A percentile compares a stretch with the other conserved stretches of the same genome.
These are phyloP conservation scores for Tagetes erecta DNA, from an alignment of 129 eudicot species.

Conservation along the genomic window DNA sequence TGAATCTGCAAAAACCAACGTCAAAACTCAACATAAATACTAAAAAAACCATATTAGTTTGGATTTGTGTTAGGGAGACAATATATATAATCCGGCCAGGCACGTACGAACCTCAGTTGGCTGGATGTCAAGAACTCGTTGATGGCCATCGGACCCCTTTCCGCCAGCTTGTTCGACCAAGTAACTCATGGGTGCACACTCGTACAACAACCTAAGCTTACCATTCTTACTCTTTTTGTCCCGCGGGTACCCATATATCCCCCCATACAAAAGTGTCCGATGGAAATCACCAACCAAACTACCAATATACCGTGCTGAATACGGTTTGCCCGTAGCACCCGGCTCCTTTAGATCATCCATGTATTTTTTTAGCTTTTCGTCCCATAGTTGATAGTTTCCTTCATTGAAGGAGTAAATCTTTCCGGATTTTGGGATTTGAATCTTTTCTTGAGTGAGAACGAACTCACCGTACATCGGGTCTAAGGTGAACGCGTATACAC, in stretches of 20 bases:
- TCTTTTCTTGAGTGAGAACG: constrained; percentile 83
- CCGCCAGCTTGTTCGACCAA: constrained; percentile 99
- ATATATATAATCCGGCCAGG: no score
- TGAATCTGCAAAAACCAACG: constrained; percentile 64
- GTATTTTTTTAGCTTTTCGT: constrained; percentile 87
- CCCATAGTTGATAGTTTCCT: constrained; percentile 96
- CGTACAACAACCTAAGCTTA: constrained; percentile 88
- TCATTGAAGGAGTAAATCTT: constrained; percentile 89
- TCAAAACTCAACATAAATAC: not conserved
- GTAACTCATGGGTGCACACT: constrained; percentile 97
- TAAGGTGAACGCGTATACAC: constrained; percentile 77
- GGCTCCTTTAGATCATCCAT: constrained; percentile 94
- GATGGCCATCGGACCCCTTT: constrained; percentile 90
- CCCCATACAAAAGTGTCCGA: constrained; percentile 83
- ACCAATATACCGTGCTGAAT: constrained; percentile 87
- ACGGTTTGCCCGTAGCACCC: constrained; percentile 86
- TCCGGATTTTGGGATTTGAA: constrained; percentile 83
- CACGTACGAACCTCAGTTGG: constrained; percentile 69
- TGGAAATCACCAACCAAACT: constrained; percentile 97
- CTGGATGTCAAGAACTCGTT: constrained; percentile 79
- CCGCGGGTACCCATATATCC: constrained; percentile 91
- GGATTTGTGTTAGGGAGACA: no score
- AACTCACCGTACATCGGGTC: constrained; percentile 98
- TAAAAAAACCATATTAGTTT: no score
- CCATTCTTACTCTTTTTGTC: constrained; percentile 91